Evolutionary conservation across 495 filamentous ascomycete genomes (phyloP), one percentile per base, ranked within the genome.

Genomic region (Penicillium psychrofluorescens): DNA sequence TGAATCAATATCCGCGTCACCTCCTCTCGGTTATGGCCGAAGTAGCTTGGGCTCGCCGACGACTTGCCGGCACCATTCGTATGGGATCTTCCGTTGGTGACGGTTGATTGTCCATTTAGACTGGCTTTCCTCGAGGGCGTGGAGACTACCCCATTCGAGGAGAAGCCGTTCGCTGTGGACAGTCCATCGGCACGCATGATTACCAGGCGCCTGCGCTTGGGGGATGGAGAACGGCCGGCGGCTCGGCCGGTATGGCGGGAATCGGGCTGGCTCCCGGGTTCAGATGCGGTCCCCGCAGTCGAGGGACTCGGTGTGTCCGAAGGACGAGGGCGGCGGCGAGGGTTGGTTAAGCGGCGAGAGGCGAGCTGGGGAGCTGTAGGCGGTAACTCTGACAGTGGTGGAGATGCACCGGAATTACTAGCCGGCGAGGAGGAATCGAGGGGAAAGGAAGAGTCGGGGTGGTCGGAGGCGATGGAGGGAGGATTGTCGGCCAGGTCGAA

Each of bases 1-100:
- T 99, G 92, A 53, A 97, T 94, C 49, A 96, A 63, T 41, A 99
- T 86, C 40, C 92, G 75, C 7, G 92, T 92, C 9, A 97, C 83
- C 66, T 99, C 90, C 68, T 94, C 91, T 56, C 89, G 82, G 59
- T 90, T 83, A 59, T 99, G 91, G 14, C 88, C 90, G 50, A 79
- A 84, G 56, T 81, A 88, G 39, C 68, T 68, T 9, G 67, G 45
- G 47, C 59, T 53, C 9, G 59, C 46, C 15, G 56, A 55, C 12
- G 62, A 51, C 51, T 70, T 70, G 36, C 54, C 60, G 27, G 62
- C 57, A 27, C 77, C 77, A 48, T 81, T 81, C 5, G 64, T 63
- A 33, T 71, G 59, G 15, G 61, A 49, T 29, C 71, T 4, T 58
- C 32, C 29, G 50, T 34, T 10, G 32, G 32, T 34, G 32, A 3